Conservation (phyloP, 2,329 filamentous ascomycete genomes). For the Fusarium robinianum region DNA sequence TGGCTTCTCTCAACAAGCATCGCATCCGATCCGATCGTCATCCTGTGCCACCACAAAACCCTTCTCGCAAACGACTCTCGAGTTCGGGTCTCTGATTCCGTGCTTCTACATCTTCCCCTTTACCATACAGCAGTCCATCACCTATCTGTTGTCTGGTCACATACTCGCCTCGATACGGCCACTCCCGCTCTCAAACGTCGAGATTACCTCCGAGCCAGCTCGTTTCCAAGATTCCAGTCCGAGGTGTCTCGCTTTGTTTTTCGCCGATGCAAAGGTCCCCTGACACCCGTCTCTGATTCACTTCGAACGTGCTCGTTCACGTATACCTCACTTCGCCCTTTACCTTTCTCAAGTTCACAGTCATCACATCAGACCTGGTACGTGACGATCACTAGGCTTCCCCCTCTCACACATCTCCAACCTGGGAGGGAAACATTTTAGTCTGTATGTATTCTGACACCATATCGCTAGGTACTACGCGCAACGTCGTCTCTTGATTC, state of each 20-base stretch:
- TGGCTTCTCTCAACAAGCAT: no score
- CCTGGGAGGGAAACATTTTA: constrained; percentile 8
- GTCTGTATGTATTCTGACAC: constrained; percentile 29
- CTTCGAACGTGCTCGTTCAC: constrained; percentile 12
- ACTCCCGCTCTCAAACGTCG: constrained; percentile 18
- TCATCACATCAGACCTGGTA: constrained; percentile 22
- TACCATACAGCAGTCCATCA: no score
- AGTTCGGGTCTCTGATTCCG: no score
- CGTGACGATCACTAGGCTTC: constrained; percentile 17
- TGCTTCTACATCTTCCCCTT: no score
- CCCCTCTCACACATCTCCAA: constrained; percentile 15
- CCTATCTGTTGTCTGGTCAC: neutral
- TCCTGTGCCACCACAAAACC: no score
- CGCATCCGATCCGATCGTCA: no score
- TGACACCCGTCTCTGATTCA: constrained; percentile 29
- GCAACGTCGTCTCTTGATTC: constrained; percentile 24
- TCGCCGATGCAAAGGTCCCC: constrained; percentile 23
- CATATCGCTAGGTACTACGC: constrained; percentile 28
- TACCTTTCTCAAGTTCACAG: constrained; percentile 5
- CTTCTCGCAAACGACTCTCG: no score
- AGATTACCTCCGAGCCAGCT: constrained; percentile 16
- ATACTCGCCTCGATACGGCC: constrained; percentile 24
- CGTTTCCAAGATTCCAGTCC: constrained; percentile 14
- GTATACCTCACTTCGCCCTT: constrained; percentile 5
- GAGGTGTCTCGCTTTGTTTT: constrained; percentile 18